These are phyloP conservation scores for Erodium texanum DNA, from an alignment of 441 rosid genomes.

Conservation along the genomic window DNA sequence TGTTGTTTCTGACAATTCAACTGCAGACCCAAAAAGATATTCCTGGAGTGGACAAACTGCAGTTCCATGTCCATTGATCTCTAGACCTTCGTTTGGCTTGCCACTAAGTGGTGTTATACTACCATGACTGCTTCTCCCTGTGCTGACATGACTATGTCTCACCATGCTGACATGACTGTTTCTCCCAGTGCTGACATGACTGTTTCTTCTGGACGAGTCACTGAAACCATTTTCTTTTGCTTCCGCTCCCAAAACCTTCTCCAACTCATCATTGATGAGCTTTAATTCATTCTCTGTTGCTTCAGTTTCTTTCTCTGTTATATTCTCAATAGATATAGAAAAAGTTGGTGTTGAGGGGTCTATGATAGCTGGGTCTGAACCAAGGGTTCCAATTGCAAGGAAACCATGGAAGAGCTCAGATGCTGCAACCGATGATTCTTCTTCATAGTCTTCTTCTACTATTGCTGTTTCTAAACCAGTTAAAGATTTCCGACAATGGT, in stretches of 20 bases:
- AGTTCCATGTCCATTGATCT: slow-evolving; percentile 37
- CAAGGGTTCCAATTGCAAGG: slow-evolving; percentile 72
- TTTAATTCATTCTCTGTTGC: slow-evolving; percentile 63
- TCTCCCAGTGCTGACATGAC: slow-evolving; percentile 29
- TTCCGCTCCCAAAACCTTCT: slow-evolving; percentile 60
- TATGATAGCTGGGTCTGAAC: slow-evolving; percentile 40
- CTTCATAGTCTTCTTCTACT: slow-evolving; percentile 45
- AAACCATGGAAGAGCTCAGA: slow-evolving; percentile 69
- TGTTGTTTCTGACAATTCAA: slow-evolving; percentile 56
- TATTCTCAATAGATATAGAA: slow-evolving; percentile 50
- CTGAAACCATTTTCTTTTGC: slow-evolving; percentile 48
- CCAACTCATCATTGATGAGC: slow-evolving; percentile 64
- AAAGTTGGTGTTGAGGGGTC: slow-evolving; percentile 66
- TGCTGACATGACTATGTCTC: slow-evolving; percentile 22
- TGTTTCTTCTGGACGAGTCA: slow-evolving; percentile 34
- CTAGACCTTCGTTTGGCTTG: slow-evolving; percentile 46
- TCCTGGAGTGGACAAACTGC: slow-evolving; percentile 63
- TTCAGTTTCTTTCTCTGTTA: slow-evolving; percentile 60
- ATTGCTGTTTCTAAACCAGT: slow-evolving; percentile 38
- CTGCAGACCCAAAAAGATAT: slow-evolving; percentile 65
- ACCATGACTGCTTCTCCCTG: slow-evolving; percentile 70
- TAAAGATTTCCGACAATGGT: slow-evolving; percentile 43
- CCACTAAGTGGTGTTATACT: slow-evolving; percentile 68
- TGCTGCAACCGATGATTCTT: slow-evolving; percentile 38
- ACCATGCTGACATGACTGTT: slow-evolving; percentile 39